These are phyloP conservation scores for Daldinia bambusicola DNA, from an alignment of 495 filamentous ascomycete species.

Conservation along the genomic window DNA sequence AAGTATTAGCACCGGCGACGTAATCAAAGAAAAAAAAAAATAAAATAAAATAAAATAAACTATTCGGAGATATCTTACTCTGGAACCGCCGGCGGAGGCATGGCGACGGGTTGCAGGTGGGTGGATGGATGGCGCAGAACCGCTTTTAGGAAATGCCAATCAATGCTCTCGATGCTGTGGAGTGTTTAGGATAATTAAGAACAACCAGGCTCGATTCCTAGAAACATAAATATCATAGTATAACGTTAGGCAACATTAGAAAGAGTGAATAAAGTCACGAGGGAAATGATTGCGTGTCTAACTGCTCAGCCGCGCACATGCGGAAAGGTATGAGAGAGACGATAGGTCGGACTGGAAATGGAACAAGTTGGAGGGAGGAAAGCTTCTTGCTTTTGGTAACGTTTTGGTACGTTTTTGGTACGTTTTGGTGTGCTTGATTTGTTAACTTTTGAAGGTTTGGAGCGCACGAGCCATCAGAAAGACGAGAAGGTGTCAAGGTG, in stretches of 20 bases:
- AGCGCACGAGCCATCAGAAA: not conserved
- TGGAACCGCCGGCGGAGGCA: conserved; percentile 90
- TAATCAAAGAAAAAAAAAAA: not conserved
- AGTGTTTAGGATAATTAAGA: conserved; percentile 13
- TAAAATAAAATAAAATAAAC: not conserved
- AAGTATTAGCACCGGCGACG: conserved; percentile 38
- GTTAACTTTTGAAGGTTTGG: conserved; percentile 4
- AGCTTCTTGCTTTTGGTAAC: conserved; percentile 7
- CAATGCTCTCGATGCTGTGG: not conserved
- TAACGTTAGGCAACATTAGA: conserved; percentile 8
- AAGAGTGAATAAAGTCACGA: conserved; percentile 10
- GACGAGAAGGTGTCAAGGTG: not conserved
- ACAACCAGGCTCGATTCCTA: conserved; percentile 14
- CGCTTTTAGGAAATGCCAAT: not conserved
- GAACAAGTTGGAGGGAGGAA: conserved; percentile 1
- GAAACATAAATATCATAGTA: conserved; percentile 23
- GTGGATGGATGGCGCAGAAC: conserved; percentile 9
- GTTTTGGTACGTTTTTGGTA: not conserved
- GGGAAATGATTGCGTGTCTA: conserved; percentile 18
- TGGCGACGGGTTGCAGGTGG: conserved; percentile 57
- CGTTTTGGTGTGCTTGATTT: not conserved
- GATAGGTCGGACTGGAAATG: not conserved
- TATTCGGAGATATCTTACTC: conserved; percentile 68
- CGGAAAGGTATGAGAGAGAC: conserved; percentile 3
- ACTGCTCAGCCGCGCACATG: not conserved